Conservation (phyloP, 148 eudicot genomes). For the Rhododendron kiyosumense region DNA sequence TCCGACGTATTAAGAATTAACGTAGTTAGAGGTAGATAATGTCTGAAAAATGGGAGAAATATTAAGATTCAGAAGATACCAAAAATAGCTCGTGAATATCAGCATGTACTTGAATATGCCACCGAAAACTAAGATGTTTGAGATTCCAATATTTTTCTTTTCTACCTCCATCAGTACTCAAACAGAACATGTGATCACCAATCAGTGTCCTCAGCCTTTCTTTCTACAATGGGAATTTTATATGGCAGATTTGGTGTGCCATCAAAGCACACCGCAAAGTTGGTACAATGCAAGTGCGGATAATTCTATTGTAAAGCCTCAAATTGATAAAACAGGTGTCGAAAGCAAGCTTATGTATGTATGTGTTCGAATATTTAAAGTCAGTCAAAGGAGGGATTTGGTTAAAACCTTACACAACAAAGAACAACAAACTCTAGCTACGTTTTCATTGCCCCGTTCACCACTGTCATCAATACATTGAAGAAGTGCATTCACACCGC, state of each 20-base stretch:
- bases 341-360: neutral
- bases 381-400: neutral
- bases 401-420: slow-evolving; percentile 66
- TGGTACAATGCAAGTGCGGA: neutral
- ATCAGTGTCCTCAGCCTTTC: neutral
- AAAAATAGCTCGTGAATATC: neutral
- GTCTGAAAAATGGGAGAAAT: neutral
- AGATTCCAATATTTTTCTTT: neutral
- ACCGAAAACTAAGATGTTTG: neutral
- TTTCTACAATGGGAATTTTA: neutral
- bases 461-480: slow-evolving; percentile 74
- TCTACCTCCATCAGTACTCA: neutral
- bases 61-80: neutral
- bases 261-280: neutral
- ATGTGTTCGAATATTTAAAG: neutral
- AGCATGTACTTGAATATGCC: neutral
- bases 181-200: neutral
- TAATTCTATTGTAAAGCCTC: neutral
- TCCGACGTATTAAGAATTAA: neutral
- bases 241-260: neutral
- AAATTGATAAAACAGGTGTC: neutral
- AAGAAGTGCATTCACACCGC: slow-evolving; percentile 83
- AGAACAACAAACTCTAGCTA: slow-evolving; percentile 69
- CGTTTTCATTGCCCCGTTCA: slow-evolving; percentile 53
- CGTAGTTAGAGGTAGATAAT: neutral